A percentile compares a stretch with the other conserved stretches of the same genome.
These are phyloP conservation scores for Hypoxylon sp. DNA, from an alignment of 2,329 filamentous ascomycete genomes.

Conservation along the genomic window DNA sequence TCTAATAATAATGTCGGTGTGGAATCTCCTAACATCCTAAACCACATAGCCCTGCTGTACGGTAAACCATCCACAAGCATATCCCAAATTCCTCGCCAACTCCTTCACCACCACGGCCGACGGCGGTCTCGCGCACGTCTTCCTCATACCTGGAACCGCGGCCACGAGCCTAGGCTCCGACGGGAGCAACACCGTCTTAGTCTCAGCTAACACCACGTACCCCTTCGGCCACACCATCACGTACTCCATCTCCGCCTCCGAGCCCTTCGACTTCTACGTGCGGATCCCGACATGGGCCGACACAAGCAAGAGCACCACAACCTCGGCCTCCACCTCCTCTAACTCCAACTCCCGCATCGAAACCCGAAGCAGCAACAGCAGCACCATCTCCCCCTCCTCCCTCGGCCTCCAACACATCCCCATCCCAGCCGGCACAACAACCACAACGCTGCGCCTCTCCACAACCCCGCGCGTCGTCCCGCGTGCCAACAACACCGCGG, in stretches of 20 bases:
- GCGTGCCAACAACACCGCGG: constrained; percentile 47
- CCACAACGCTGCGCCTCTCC: constrained; percentile 33
- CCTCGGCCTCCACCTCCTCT: constrained; percentile 10
- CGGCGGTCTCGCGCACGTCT: constrained; percentile 62
- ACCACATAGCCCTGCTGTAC: constrained; percentile 63
- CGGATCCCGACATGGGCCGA: constrained; percentile 49
- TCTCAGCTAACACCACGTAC: constrained; percentile 64
- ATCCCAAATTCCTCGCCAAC: constrained; percentile 66
- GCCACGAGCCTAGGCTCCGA: constrained; percentile 56
- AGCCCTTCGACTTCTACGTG: constrained; percentile 49
- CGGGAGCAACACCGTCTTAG: constrained; percentile 55
- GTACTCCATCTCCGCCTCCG: constrained; percentile 51
- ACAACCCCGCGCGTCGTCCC: constrained; percentile 41
- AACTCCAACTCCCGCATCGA: neutral
- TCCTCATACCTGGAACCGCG: constrained; percentile 62
- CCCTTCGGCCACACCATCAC: constrained; percentile 53
- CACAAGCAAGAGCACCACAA: constrained; percentile 29
- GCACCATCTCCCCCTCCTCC: constrained; percentile 23
- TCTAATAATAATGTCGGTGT: neutral
- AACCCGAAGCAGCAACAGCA: constrained; percentile 4
- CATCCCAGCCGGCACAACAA: constrained; percentile 30
- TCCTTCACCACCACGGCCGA: constrained; percentile 60
- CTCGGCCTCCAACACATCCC: constrained; percentile 39
- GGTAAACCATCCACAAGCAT: constrained; percentile 69
- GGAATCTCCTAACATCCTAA: constrained; percentile 9